These are phyloP conservation scores for Diaporthe sp. DNA, from an alignment of 2,329 filamentous ascomycete genomes.

Conservation along the genomic window DNA sequence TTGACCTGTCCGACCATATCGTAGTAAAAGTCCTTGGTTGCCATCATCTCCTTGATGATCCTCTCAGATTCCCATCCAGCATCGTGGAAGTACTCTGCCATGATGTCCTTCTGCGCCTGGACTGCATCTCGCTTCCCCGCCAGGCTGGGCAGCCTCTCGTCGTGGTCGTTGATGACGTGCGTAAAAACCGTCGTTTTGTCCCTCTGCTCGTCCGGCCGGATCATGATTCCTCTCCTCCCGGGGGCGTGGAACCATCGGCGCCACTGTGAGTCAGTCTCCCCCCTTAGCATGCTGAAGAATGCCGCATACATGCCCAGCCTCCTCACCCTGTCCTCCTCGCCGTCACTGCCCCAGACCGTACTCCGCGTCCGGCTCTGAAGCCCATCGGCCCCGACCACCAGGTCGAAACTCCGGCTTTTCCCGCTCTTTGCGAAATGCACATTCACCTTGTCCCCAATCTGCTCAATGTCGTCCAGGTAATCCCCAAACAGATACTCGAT, in stretches of 20 bases:
- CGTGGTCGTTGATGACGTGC: slow-evolving; percentile 43
- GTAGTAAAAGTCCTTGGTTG: slow-evolving; percentile 51
- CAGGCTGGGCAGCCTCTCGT: slow-evolving; percentile 45
- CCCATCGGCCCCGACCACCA: slow-evolving; percentile 70
- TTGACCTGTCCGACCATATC: slow-evolving; percentile 59
- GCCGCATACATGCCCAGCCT: slow-evolving; percentile 52
- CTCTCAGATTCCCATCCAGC: slow-evolving; percentile 61
- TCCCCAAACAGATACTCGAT: slow-evolving; percentile 51
- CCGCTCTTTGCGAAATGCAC: slow-evolving; percentile 61
- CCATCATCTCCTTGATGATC: slow-evolving; percentile 53
- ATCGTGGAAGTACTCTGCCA: slow-evolving; percentile 57
- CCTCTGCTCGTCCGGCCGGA: slow-evolving; percentile 52
- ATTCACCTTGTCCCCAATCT: slow-evolving; percentile 46
- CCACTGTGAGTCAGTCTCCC: slow-evolving; percentile 48
- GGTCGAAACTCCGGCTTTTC: slow-evolving; percentile 58
- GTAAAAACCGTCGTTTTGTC: slow-evolving; percentile 36
- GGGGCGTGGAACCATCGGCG: slow-evolving; percentile 54
- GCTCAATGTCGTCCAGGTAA: slow-evolving; percentile 33
- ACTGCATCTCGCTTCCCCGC: slow-evolving; percentile 44
- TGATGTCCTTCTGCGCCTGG: slow-evolving; percentile 54
- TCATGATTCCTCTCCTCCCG: slow-evolving; percentile 54
- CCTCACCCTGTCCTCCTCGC: slow-evolving; percentile 47
- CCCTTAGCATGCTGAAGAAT: slow-evolving; percentile 57
- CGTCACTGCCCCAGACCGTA: slow-evolving; percentile 51
- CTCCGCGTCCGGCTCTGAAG: slow-evolving; percentile 63